These are phyloP conservation scores for Tricholomella constricta DNA, from an alignment of 768 basidiomycete species.

Conservation along the genomic window DNA sequence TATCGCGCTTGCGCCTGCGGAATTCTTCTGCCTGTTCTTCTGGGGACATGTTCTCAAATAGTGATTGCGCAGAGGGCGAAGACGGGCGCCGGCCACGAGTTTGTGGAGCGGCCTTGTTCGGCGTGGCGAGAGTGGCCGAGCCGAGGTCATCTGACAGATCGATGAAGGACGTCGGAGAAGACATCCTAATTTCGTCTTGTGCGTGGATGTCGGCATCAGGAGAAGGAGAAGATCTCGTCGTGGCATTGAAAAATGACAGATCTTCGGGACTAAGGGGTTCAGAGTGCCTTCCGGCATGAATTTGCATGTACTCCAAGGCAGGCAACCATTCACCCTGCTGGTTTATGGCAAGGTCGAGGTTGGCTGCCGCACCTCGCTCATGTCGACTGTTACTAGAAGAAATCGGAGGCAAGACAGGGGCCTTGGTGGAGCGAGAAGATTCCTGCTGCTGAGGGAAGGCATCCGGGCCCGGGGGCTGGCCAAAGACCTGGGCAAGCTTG, in stretches of 20 bases:
- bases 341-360: slow-evolving; percentile 15
- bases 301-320: slow-evolving; percentile 20
- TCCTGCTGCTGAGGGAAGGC: slow-evolving; percentile 35
- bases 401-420: slow-evolving; percentile 19
- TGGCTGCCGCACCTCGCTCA: slow-evolving; percentile 24
- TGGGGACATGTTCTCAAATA: slow-evolving; percentile 49
- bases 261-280: slow-evolving; percentile 54
- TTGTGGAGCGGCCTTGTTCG: slow-evolving; percentile 18
- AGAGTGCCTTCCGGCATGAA: slow-evolving; percentile 51
- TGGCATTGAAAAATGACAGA: slow-evolving; percentile 35
- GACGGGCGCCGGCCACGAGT: slow-evolving; percentile 26
- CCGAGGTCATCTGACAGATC: slow-evolving; percentile 68
- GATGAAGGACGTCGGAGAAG: slow-evolving; percentile 55
- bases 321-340: slow-evolving; percentile 35
- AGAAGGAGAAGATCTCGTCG: slow-evolving; percentile 15
- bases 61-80: slow-evolving; percentile 46
- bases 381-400: slow-evolving; percentile 14
- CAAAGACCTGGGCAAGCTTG: slow-evolving; percentile 82
- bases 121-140: slow-evolving; percentile 26
- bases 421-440: not conserved
- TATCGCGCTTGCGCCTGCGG: slow-evolving; percentile 69
- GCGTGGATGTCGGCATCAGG: slow-evolving; percentile 22
- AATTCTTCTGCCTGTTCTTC: slow-evolving; percentile 63
- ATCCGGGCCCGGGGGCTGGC: slow-evolving; percentile 59
- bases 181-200: slow-evolving; percentile 24